phyloP scores from a whole-genome alignment of 768 basidiomycete species.

The Tulasnella sp. region DNA sequence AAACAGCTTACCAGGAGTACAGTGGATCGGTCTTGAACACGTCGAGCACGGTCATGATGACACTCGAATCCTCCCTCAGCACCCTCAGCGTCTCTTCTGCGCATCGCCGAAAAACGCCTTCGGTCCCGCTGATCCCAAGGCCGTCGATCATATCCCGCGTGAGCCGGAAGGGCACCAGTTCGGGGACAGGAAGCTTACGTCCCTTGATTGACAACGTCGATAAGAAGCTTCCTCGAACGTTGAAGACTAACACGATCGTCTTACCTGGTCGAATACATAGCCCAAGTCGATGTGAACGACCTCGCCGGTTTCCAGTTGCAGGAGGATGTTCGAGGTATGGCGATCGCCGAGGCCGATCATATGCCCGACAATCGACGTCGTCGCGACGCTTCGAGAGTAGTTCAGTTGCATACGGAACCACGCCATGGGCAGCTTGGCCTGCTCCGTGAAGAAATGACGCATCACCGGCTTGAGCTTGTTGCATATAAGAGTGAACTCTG shows the following conservation, averaged over 20 bases:
- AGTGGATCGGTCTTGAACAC: slow-evolving; percentile 96
- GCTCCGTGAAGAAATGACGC: slow-evolving; percentile 88
- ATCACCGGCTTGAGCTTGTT: slow-evolving; percentile 65
- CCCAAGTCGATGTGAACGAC: slow-evolving; percentile 93
- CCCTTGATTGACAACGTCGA: slow-evolving; percentile 40
- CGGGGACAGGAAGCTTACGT: slow-evolving; percentile 61
- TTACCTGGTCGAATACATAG: slow-evolving; percentile 89
- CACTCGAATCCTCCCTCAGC: slow-evolving; percentile 66
- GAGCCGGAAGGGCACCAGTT: slow-evolving; percentile 88
- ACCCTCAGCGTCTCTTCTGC: slow-evolving; percentile 92
- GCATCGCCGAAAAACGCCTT: slow-evolving; percentile 90
- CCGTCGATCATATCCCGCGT: slow-evolving; percentile 92
- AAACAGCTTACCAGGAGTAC: slow-evolving; percentile 60
- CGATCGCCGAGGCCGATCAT: slow-evolving; percentile 87
- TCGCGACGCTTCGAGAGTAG: slow-evolving; percentile 87
- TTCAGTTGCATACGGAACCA: slow-evolving; percentile 89
- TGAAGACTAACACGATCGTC: slow-evolving; percentile 17
- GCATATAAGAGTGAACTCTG: slow-evolving; percentile 31
- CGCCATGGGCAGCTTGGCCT: slow-evolving; percentile 70
- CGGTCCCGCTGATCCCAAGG: slow-evolving; percentile 73
- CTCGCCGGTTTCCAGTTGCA: slow-evolving; percentile 74
- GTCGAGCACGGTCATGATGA: slow-evolving; percentile 89
- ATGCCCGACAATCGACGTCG: slow-evolving; percentile 87
- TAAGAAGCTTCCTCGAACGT: neutral
- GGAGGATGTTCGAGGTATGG: slow-evolving; percentile 81